phyloP scores from a whole-genome alignment of 2,329 filamentous ascomycete species.

The Phialocephala subalpina region DNA sequence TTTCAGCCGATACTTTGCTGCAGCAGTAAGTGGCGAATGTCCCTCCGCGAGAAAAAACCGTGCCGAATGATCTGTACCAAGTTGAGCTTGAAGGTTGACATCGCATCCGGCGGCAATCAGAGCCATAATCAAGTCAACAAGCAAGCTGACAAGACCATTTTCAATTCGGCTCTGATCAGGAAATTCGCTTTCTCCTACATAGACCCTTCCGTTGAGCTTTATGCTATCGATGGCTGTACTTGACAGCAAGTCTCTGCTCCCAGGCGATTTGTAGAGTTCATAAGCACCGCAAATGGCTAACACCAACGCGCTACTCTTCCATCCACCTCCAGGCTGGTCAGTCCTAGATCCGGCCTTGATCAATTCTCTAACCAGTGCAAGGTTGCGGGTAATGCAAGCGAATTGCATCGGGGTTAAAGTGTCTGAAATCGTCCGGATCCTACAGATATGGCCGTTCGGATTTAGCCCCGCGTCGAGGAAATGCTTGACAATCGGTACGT shows the following conservation, averaged over 20 bases:
- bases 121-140: background rate
- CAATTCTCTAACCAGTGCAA: background rate
- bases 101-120: background rate
- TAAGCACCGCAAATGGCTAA: background rate
- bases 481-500: constrained; percentile 1
- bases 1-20: background rate
- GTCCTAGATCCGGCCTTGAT: background rate
- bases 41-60: background rate
- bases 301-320: constrained; percentile 1
- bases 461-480: constrained; percentile 8
- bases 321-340: background rate
- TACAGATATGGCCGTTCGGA: constrained; percentile 1
- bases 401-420: background rate
- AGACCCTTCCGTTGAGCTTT: too few species aligned
- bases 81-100: background rate
- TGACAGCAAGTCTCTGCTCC: background rate
- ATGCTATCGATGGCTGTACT: background rate
- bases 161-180: too few species aligned
- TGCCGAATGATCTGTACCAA: background rate
- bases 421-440: background rate
- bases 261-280: background rate
- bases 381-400: background rate
- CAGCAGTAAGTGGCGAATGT: background rate
- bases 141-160: too few species aligned
- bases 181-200: too few species aligned